A percentile compares a stretch with the other conserved stretches of the same genome.
These are phyloP conservation scores for Castanea mollissima DNA, from an alignment of 306 rosid genomes.

Conservation along the genomic window DNA sequence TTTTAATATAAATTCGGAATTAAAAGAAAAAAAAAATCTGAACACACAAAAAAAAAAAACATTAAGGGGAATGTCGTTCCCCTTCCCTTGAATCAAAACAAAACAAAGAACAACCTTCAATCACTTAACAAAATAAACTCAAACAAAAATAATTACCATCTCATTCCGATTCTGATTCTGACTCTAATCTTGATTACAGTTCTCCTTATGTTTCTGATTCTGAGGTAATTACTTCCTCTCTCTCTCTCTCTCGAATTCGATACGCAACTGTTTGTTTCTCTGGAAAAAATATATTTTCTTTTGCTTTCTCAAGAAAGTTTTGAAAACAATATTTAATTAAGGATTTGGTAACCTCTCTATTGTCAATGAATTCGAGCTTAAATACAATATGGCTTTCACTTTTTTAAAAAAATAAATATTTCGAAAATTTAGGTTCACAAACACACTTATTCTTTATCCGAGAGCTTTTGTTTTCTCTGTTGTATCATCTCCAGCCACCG, in stretches of 20 bases:
- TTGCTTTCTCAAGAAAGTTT: background rate
- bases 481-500: background rate
- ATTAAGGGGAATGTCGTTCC: too few species aligned
- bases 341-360: background rate
- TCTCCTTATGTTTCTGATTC: background rate
- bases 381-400: too few species aligned
- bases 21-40: too few species aligned
- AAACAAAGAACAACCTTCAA: too few species aligned
- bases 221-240: slow-evolving; percentile 14
- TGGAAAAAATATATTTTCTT: background rate
- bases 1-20: too few species aligned
- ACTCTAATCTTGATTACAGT: background rate
- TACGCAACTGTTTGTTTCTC: background rate
- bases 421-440: too few species aligned
- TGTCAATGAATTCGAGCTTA: background rate
- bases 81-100: too few species aligned
- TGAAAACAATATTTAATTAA: background rate
- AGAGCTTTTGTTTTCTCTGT: background rate
- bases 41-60: too few species aligned
- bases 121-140: too few species aligned
- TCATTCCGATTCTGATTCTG: slow-evolving; percentile 38
- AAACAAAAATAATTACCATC: background rate
- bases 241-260: too few species aligned
- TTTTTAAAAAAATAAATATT: too few species aligned
- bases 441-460: too few species aligned